Evolutionary conservation across 1,284 basidiomycete genomes (phyloP), one percentile per base, ranked within the genome.

Genomic region (Cutaneotrichosporon curvatum): DNA sequence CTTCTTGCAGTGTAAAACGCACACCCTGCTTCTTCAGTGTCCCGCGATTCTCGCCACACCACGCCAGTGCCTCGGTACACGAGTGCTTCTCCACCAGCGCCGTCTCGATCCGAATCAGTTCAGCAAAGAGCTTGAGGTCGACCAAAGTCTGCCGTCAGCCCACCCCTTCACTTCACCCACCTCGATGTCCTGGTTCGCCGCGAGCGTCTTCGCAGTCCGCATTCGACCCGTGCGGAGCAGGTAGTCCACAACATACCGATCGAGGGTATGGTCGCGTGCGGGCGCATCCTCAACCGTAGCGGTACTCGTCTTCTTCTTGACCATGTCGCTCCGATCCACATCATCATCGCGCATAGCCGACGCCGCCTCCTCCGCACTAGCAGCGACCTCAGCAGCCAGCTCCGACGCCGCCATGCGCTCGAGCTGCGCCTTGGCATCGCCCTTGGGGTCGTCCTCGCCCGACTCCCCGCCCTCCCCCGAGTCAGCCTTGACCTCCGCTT

Each of bases 41-140:
- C 23, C 82, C 80, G 68, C 94, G 87, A 73, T 99, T 96, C 76
- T 99, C 95, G 50, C 81, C 88, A 61, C 92, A 97, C 94, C 94
- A 99, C 14, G 81, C 79, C 36, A 99, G 75, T 5, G 92, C 94
- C 67, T 91, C 85, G 1, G 83, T 75, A 58, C 89, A 90, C 61
- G 85, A 85, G 56, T 87, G 82, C 40, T 74, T 73, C 15, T 75
- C 72, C 5, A 70, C 52, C 16, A 98, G 76, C 0, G 87, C 88
- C 6, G 78, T 75, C 68, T 96, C 90, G 55, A 97, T 90, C 45
- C 83, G 78, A 25, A 77, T 78, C 37, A 96, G 85, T 57, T 96
- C 90, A 47, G 80, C 81, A 68, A 96, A 96, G 33, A 97, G 76
- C 48, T 95, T 89, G 37, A 92, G 82, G 63, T 96, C 91, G 34